Evolutionary conservation across 139 green algal species (phyloP).

Genomic region (Coelastrella sp.): DNA sequence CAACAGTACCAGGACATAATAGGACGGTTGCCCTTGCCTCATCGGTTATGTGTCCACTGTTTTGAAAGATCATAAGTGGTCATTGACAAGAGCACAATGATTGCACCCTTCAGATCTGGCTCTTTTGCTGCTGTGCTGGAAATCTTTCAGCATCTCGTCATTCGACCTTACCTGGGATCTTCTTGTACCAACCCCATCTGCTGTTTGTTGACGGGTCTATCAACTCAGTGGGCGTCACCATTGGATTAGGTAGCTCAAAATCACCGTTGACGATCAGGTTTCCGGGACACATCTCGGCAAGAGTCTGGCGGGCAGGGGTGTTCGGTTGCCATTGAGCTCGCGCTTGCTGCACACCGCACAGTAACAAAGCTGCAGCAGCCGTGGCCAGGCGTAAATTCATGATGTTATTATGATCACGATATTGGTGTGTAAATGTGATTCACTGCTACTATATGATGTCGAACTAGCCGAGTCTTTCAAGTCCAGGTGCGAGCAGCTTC

Average conservation of each 20-base stretch:
- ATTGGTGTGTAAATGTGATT: no score
- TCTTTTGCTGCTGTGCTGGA: no score
- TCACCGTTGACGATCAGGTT: conserved; percentile 4
- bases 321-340: not conserved
- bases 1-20: not conserved
- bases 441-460: no score
- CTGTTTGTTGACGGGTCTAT: not conserved
- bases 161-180: not conserved
- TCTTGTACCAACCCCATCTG: conserved; percentile 24
- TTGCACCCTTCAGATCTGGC: no score
- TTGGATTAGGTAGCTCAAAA: not conserved
- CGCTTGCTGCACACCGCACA: not conserved
- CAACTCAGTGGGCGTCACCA: not conserved
- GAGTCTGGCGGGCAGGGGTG: not conserved
- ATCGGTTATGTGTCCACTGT: no score
- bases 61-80: no score
- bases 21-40: no score
- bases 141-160: not conserved
- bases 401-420: not conserved
- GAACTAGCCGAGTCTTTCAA: no score
- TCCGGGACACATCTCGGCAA: not conserved
- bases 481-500: not conserved
- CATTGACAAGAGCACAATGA: no score
- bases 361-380: not conserved
- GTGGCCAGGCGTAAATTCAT: no score